phyloP scores from a whole-genome alignment of 2,329 filamentous ascomycete genomes.

The Mollisiaceae sp. region DNA sequence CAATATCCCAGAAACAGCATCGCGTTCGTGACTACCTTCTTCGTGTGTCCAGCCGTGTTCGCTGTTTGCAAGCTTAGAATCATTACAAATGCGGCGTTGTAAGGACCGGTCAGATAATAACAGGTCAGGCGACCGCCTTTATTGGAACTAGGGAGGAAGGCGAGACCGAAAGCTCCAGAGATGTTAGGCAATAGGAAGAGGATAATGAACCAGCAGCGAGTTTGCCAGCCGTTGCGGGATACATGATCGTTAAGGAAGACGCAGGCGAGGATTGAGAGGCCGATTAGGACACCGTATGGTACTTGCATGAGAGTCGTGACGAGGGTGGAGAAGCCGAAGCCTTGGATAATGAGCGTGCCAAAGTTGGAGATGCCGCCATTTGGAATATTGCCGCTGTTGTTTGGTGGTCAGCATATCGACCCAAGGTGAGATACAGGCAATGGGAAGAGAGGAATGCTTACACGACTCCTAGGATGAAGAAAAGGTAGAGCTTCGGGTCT shows the following conservation, averaged over 20 bases:
- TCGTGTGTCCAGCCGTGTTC: conserved; percentile 62
- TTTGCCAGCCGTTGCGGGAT: conserved; percentile 45
- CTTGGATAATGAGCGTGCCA: conserved; percentile 61
- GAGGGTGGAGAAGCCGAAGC: conserved; percentile 51
- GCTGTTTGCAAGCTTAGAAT: conserved; percentile 53
- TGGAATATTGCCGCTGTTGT: conserved; percentile 48
- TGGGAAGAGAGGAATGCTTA: conserved; percentile 19
- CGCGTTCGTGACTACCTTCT: conserved; percentile 52
- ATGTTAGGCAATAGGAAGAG: conserved; percentile 60
- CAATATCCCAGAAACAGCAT: conserved; percentile 53
- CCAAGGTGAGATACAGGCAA: neutral
- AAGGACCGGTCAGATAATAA: conserved; percentile 48
- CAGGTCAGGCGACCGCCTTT: conserved; percentile 54
- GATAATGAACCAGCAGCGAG: conserved; percentile 62
- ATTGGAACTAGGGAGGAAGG: conserved; percentile 50
- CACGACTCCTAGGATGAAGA: conserved; percentile 55
- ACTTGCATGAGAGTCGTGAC: conserved; percentile 60
- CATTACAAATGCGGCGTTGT: conserved; percentile 28
- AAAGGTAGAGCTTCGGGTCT: conserved; percentile 35
- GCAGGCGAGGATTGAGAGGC: conserved; percentile 54
- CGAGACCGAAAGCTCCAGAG: conserved; percentile 56
- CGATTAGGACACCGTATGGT: conserved; percentile 60
- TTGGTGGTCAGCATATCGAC: neutral
- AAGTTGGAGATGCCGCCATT: conserved; percentile 64
- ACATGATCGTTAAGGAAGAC: conserved; percentile 53